Conservation (phyloP, 2,329 filamentous ascomycete genomes). For the Nothophaeocryptopus gaeumannii region DNA sequence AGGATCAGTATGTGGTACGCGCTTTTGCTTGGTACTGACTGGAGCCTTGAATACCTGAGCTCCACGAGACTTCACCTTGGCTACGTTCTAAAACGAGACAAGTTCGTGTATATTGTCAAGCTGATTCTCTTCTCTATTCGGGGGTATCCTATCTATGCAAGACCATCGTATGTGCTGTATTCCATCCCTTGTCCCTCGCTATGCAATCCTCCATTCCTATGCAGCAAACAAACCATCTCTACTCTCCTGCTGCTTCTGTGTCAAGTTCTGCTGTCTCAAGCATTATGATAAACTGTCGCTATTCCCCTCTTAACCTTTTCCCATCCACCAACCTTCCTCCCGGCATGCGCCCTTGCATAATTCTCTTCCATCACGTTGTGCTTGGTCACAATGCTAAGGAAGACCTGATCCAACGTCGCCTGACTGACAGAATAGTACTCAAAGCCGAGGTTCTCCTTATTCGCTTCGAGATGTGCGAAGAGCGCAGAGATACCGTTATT, state of each 20-base stretch:
- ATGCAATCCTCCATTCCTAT: not conserved
- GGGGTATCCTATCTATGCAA: not conserved
- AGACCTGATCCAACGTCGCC: constrained; percentile 87
- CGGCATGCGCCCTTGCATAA: constrained; percentile 25
- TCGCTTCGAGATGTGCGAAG: constrained; percentile 70
- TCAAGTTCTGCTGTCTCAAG: constrained; percentile 6
- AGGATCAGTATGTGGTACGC: too few species aligned
- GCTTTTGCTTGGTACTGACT: too few species aligned
- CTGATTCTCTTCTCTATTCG: not conserved
- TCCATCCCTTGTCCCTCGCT: not conserved
- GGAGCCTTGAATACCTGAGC: too few species aligned
- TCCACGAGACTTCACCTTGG: too few species aligned
- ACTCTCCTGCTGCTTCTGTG: too few species aligned
- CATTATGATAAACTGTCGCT: constrained; percentile 23
- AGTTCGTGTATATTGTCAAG: too few species aligned
- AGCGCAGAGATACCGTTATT: constrained; percentile 60
- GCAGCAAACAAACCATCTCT: not conserved
- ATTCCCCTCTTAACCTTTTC: constrained; percentile 14
- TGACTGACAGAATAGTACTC: constrained; percentile 85
- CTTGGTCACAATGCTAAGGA: constrained; percentile 76
- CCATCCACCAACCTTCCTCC: constrained; percentile 15
- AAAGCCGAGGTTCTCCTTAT: constrained; percentile 66
- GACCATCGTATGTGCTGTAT: not conserved
- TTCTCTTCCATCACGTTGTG: constrained; percentile 75
- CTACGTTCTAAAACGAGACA: too few species aligned